Conservation (phyloP, 495 filamentous ascomycete species). For the Daldinia bambusicola region DNA sequence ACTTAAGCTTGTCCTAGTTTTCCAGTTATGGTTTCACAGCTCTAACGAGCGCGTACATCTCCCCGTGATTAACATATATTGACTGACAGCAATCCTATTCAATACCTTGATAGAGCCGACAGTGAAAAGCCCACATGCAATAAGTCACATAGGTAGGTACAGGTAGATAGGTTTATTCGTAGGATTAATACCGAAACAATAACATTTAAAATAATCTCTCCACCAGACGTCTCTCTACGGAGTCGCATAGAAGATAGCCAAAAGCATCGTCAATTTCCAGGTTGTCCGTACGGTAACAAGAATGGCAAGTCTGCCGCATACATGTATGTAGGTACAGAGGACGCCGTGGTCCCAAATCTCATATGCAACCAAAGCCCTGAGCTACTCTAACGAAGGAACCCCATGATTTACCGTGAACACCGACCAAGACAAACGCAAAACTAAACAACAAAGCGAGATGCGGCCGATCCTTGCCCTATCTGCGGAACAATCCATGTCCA, state of each 20-base stretch:
- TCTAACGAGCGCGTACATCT: not conserved
- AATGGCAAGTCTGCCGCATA: conserved; percentile 36
- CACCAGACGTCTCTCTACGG: not conserved
- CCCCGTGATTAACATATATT: not conserved
- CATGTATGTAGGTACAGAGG: conserved; percentile 38
- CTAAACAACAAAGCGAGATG: conserved; percentile 11
- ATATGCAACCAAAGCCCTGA: conserved; percentile 39
- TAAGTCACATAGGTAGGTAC: too few species aligned
- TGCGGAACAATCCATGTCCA: conserved; percentile 29
- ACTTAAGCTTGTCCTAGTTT: too few species aligned
- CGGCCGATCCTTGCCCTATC: conserved; percentile 31
- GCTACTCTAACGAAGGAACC: conserved; percentile 8
- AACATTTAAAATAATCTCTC: not conserved
- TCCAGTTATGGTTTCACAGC: too few species aligned
- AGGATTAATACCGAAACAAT: not conserved
- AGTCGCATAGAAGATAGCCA: conserved; percentile 17
- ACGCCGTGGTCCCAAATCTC: conserved; percentile 15
- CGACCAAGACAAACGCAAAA: conserved; percentile 20
- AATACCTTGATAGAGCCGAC: not conserved
- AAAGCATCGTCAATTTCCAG: conserved; percentile 38
- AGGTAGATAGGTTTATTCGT: not conserved
- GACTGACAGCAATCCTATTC: not conserved
- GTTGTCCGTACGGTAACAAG: conserved; percentile 33
- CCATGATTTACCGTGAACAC: conserved; percentile 30
- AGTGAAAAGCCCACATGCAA: not conserved